phyloP scores from a whole-genome alignment of 2,329 filamentous ascomycete species.

The Cordyceps militaris region DNA sequence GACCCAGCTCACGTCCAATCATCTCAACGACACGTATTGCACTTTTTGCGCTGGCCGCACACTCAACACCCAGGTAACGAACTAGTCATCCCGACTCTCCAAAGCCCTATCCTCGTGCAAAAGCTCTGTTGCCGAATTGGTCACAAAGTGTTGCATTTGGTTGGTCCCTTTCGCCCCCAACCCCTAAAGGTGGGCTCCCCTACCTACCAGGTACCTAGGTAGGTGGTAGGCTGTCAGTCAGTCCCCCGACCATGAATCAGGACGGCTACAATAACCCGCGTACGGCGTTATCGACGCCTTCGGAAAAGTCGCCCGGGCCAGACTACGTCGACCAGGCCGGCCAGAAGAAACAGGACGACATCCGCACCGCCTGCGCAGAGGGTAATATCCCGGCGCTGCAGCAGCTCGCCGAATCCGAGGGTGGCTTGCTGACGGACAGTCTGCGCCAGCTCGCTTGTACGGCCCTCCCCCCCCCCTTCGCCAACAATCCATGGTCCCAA shows the following conservation, averaged over 20 bases:
- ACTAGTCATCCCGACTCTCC: background rate
- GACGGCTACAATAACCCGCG: background rate
- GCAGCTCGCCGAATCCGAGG: constrained; percentile 51
- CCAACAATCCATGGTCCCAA: background rate
- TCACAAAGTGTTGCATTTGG: background rate
- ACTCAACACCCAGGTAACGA: background rate
- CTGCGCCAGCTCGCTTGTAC: constrained; percentile 71
- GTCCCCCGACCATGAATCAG: background rate
- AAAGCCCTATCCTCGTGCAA: background rate
- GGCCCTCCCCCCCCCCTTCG: background rate
- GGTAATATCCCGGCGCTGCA: constrained; percentile 51
- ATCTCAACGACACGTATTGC: background rate
- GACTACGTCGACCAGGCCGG: background rate
- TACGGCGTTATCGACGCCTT: background rate
- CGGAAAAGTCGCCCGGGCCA: background rate
- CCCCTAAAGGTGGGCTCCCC: background rate
- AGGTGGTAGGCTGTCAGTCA: background rate
- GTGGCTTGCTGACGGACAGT: constrained; percentile 60
- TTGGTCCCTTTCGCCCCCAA: background rate
- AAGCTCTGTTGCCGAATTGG: background rate
- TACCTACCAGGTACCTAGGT: too few relatives aligned
- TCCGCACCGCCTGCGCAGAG: constrained; percentile 51
- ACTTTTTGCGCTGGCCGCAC: background rate
- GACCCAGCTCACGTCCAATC: background rate
- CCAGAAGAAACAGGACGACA: constrained; percentile 28